phyloP scores from a whole-genome alignment of 306 rosid genomes.

The Acacia acuminata region DNA sequence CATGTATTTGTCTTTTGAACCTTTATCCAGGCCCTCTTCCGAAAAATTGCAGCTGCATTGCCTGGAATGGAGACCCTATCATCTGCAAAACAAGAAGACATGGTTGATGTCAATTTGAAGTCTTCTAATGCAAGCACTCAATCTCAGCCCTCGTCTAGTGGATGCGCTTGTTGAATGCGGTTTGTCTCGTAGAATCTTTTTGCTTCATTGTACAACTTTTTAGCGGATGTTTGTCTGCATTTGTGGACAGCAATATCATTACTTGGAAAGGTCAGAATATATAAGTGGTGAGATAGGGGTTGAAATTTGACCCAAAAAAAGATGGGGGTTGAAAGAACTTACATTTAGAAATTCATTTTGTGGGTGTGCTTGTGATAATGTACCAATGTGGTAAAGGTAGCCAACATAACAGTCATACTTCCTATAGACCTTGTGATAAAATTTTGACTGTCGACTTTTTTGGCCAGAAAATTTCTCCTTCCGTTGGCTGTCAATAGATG shows the following conservation, averaged over 20 bases:
- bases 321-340: slow-evolving; percentile 35
- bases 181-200: slow-evolving; percentile 16
- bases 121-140: slow-evolving; percentile 44
- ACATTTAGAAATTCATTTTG: slow-evolving; percentile 6
- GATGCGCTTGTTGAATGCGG: slow-evolving; percentile 63
- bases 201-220: slow-evolving; percentile 17
- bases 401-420: slow-evolving; percentile 17
- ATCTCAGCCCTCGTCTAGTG: slow-evolving; percentile 61
- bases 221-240: slow-evolving; percentile 21
- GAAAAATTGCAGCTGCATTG: slow-evolving; percentile 78
- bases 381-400: slow-evolving; percentile 25
- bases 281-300: slow-evolving; percentile 28
- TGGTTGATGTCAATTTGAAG: slow-evolving; percentile 81
- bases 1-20: slow-evolving; percentile 8
- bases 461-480: slow-evolving; percentile 4
- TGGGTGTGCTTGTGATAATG: slow-evolving; percentile 18
- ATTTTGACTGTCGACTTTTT: slow-evolving; percentile 7
- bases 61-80: slow-evolving; percentile 87
- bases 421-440: slow-evolving; percentile 20
- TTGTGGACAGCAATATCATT: slow-evolving; percentile 23
- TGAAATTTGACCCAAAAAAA: not conserved
- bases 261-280: slow-evolving; percentile 29
- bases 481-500: slow-evolving; percentile 16
- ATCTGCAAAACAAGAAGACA: slow-evolving; percentile 77
- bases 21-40: slow-evolving; percentile 61